These are phyloP conservation scores for Ceratocystis cubensis DNA, from an alignment of 2,329 filamentous ascomycete species.

Conservation along the genomic window DNA sequence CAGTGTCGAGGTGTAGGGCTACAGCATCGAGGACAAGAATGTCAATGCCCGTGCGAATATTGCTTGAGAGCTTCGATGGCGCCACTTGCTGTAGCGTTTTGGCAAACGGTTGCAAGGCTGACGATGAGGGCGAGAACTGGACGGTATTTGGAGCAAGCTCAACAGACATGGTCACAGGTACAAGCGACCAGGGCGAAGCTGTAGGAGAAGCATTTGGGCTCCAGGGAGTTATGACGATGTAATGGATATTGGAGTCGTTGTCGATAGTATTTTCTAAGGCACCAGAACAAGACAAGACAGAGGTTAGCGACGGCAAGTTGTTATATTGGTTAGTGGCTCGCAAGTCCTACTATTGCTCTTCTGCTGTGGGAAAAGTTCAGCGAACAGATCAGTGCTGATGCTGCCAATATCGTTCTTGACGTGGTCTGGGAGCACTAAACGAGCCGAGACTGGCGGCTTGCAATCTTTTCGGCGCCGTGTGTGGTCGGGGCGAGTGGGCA, in stretches of 20 bases:
- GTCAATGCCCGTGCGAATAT: conserved; percentile 67
- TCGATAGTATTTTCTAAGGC: conserved; percentile 27
- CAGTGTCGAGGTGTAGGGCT: conserved; percentile 66
- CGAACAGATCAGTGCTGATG: conserved; percentile 73
- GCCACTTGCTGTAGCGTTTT: conserved; percentile 58
- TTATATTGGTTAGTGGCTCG: neutral
- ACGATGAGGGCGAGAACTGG: conserved; percentile 60
- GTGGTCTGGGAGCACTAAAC: conserved; percentile 72
- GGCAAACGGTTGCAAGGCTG: conserved; percentile 67
- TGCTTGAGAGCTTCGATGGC: conserved; percentile 59
- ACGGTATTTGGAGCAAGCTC: conserved; percentile 64
- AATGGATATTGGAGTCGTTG: conserved; percentile 35
- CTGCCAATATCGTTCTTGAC: conserved; percentile 76
- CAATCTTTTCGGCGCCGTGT: conserved; percentile 33
- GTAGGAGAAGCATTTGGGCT: conserved; percentile 45
- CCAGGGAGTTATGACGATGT: conserved; percentile 67
- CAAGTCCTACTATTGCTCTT: conserved; percentile 9
- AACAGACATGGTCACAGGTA: conserved; percentile 57
- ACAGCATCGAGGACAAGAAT: conserved; percentile 70
- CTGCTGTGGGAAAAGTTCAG: conserved; percentile 57
- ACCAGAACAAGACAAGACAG: conserved; percentile 19
- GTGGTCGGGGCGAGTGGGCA: conserved; percentile 11
- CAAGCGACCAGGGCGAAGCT: conserved; percentile 67
- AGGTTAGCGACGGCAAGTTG: conserved; percentile 22
- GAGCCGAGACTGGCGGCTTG: conserved; percentile 64